Conservation (phyloP, 2,329 filamentous ascomycete species). For the Trichoderma polysporum region DNA sequence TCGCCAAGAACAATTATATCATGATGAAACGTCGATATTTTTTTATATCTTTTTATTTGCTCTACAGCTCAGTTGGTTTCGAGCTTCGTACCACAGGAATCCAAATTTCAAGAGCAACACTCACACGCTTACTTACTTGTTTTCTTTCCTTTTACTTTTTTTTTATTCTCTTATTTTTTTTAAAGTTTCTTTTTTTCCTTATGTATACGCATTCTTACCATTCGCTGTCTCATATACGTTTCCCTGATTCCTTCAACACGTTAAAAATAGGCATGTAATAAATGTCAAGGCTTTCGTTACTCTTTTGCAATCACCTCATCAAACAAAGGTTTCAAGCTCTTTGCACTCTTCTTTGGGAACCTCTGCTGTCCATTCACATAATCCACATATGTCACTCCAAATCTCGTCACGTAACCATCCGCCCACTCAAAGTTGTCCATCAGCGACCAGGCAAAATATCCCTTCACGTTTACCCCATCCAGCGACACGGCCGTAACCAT, state of each 20-base stretch:
- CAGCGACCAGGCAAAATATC: constrained; percentile 84
- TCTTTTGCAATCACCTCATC: constrained; percentile 62
- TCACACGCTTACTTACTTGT: no score
- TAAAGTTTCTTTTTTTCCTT: background rate
- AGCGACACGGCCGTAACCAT: constrained; percentile 69
- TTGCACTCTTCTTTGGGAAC: constrained; percentile 80
- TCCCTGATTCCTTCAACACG: no score
- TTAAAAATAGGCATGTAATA: no score
- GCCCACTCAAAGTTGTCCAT: constrained; percentile 93
- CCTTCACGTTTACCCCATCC: constrained; percentile 76
- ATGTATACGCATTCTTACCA: background rate
- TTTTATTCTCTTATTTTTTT: background rate
- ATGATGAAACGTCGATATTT: no score
- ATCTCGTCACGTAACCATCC: constrained; percentile 85
- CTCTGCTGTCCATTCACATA: constrained; percentile 77
- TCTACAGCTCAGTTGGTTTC: no score
- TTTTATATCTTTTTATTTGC: no score
- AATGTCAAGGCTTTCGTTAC: background rate
- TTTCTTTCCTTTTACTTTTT: background rate
- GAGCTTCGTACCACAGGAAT: no score
- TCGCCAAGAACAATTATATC: no score
- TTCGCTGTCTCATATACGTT: background rate
- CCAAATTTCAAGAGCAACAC: no score
- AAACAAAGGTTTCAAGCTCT: constrained; percentile 68
- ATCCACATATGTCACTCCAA: constrained; percentile 81